These are phyloP conservation scores for Discostella stelligera DNA, from an alignment of 352 stramenopile species.

Conservation along the genomic window DNA sequence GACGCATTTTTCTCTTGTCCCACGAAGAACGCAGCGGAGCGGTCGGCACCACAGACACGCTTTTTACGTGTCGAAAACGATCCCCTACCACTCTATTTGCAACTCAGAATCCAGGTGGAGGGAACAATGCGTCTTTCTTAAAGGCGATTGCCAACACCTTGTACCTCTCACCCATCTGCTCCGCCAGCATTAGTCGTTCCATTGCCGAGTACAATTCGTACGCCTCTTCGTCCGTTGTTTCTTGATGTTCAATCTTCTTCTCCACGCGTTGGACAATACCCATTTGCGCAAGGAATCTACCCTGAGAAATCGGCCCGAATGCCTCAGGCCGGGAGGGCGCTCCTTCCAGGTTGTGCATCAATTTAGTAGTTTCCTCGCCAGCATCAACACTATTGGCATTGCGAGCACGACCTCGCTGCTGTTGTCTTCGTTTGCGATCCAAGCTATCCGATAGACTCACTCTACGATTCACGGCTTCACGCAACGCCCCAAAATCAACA, in stretches of 20 bases:
- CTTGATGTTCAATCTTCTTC: slow-evolving; percentile 87
- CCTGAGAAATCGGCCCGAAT: slow-evolving; percentile 89
- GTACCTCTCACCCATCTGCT: slow-evolving; percentile 93
- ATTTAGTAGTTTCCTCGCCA: background rate
- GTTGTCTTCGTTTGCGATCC: slow-evolving; percentile 47
- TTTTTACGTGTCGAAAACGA: no score
- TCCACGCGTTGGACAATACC: slow-evolving; percentile 91
- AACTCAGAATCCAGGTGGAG: slow-evolving; percentile 55
- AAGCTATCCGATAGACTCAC: slow-evolving; percentile 36
- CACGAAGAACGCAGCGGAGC: no score
- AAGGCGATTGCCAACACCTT: slow-evolving; percentile 89
- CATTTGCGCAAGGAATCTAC: slow-evolving; percentile 92
- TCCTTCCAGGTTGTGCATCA: background rate
- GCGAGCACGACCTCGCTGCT: background rate
- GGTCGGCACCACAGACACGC: no score
- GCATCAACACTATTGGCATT: background rate
- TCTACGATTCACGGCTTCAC: slow-evolving; percentile 60
- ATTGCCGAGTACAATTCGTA: slow-evolving; percentile 89
- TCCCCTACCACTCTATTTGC: no score
- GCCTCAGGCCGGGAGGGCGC: slow-evolving; percentile 68
- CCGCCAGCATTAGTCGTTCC: slow-evolving; percentile 88
- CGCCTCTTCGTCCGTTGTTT: slow-evolving; percentile 83
- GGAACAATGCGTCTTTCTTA: slow-evolving; percentile 56
- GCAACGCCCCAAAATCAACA: slow-evolving; percentile 81
- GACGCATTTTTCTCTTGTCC: no score